Evolutionary conservation across 129 eudicot species (phyloP).

Genomic region (Solidago caesia): DNA sequence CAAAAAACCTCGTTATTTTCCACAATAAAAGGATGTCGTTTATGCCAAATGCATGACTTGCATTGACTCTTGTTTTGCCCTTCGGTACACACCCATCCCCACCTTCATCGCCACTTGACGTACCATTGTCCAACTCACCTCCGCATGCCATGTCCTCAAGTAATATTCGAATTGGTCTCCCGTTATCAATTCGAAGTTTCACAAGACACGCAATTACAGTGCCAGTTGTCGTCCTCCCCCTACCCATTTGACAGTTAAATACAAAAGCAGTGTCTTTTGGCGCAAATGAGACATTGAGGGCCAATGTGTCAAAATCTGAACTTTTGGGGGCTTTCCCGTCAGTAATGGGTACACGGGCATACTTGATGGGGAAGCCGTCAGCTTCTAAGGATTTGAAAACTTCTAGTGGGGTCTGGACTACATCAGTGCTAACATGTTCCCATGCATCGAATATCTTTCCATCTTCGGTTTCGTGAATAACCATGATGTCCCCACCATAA

Average conservation of each 20-base stretch:
- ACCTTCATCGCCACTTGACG: slow-evolving; percentile 74
- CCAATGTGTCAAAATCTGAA: slow-evolving; percentile 88
- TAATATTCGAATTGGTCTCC: slow-evolving; percentile 68
- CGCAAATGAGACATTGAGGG: slow-evolving; percentile 77
- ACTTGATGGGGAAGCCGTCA: slow-evolving; percentile 78
- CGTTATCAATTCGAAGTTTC: slow-evolving; percentile 83
- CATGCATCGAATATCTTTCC: slow-evolving; percentile 81
- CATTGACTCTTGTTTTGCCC: slow-evolving; percentile 36
- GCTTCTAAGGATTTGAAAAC: slow-evolving; percentile 70
- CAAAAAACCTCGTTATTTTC: slow-evolving; percentile 95
- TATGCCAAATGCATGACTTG: slow-evolving; percentile 73
- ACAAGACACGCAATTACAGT: slow-evolving; percentile 93
- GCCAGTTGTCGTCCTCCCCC: slow-evolving; percentile 94
- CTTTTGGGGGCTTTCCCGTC: slow-evolving; percentile 98
- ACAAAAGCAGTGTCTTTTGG: slow-evolving; percentile 84
- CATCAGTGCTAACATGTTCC: slow-evolving; percentile 67
- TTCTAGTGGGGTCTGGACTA: slow-evolving; percentile 89
- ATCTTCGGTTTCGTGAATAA: slow-evolving; percentile 84
- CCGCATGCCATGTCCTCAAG: slow-evolving; percentile 45
- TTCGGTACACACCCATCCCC: slow-evolving; percentile 34
- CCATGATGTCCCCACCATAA: slow-evolving; percentile 87
- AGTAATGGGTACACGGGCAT: slow-evolving; percentile 96
- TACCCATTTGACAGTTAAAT: slow-evolving; percentile 98
- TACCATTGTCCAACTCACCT: slow-evolving; percentile 42
- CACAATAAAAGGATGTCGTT: slow-evolving; percentile 85